Base-by-base conservation (phyloP, 805 yeast species). In the Yamadazyma scolyti region DNA sequence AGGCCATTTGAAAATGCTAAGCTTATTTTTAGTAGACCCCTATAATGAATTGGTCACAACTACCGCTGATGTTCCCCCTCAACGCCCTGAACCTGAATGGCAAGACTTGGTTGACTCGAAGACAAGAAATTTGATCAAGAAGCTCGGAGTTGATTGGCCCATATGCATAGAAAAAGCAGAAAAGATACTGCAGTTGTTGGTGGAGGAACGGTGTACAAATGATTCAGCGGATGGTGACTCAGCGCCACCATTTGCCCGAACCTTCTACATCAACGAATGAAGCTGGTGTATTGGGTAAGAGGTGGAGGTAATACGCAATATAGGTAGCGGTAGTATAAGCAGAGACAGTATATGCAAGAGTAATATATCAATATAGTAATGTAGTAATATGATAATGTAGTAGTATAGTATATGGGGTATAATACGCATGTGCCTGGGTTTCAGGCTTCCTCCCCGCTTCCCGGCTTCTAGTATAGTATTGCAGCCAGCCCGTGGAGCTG, bases 11-110 rank as follows among this genome's bases (percentile, higher is more conserved):
- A 58, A 58, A 34, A 63, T 65, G 19, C 42, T 65, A 32, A 58
- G 67, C 28, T 61, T 61, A 36, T 65, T 63, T 31, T 15, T 65
- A 4, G 55, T 52, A 11, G 68, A 62, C 31, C 68, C 67, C 1
- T 29, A 44, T 32, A 54, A 60, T 35, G 41, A 47, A 1, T 27
- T 21, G 10, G 60, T 59, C 1, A 31, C 45, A 3, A 16, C 59
- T 4, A 48, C 65, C 0, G 56, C 44, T 4, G 36, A 46, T 4
- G 65, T 63, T 3, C 65, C 66, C 5, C 65, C 65, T 3, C 68
- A 61, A 36, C n/a, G n/a, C n/a, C n/a, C n/a, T n/a, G 65, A 60
- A 34, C 25, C 41, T 22, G 44, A 40, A 7, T 63, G 68, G 69
- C 48, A 51, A 48, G 39, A 41, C 9, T 19, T 19, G 10, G 20